These are phyloP conservation scores for Talaromyces stipitatus DNA, from an alignment of 495 filamentous ascomycete species.

Conservation along the genomic window DNA sequence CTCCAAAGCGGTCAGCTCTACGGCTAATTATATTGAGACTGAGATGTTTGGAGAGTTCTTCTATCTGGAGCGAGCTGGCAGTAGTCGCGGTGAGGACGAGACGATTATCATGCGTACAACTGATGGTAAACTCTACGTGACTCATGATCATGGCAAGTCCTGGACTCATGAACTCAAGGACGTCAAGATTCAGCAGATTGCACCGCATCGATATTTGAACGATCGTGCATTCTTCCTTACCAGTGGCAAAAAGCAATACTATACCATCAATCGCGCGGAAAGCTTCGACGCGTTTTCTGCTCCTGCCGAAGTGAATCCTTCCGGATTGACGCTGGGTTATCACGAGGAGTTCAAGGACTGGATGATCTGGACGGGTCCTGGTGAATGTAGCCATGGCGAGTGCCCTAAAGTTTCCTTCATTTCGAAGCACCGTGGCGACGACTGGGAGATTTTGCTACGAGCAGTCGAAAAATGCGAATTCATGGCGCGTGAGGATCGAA, in stretches of 20 bases:
- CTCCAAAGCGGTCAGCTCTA: slow-evolving; percentile 50
- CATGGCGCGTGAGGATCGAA: slow-evolving; percentile 55
- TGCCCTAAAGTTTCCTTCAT: slow-evolving; percentile 68
- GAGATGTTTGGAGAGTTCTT: slow-evolving; percentile 52
- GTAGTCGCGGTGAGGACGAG: slow-evolving; percentile 59
- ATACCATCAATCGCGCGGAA: slow-evolving; percentile 66
- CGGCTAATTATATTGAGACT: slow-evolving; percentile 49
- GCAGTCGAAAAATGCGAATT: slow-evolving; percentile 77
- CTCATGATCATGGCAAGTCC: slow-evolving; percentile 76
- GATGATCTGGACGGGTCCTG: slow-evolving; percentile 81
- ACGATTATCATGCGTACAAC: slow-evolving; percentile 75
- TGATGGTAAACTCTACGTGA: slow-evolving; percentile 56
- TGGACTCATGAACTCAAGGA: slow-evolving; percentile 62
- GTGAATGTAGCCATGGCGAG: slow-evolving; percentile 40
- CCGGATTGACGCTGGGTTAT: slow-evolving; percentile 55
- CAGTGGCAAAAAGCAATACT: slow-evolving; percentile 55
- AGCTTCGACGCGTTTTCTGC: slow-evolving; percentile 62
- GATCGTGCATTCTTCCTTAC: slow-evolving; percentile 85
- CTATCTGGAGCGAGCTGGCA: slow-evolving; percentile 76
- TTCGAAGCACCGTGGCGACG: slow-evolving; percentile 64
- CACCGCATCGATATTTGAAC: slow-evolving; percentile 68
- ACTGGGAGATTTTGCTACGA: slow-evolving; percentile 61
- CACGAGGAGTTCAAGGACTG: slow-evolving; percentile 76
- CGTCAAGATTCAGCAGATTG: slow-evolving; percentile 57
- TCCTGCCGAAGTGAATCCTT: slow-evolving; percentile 29